Evolutionary conservation across 2,329 filamentous ascomycete genomes (phyloP).

Genomic region (Penicillium sp.): DNA sequence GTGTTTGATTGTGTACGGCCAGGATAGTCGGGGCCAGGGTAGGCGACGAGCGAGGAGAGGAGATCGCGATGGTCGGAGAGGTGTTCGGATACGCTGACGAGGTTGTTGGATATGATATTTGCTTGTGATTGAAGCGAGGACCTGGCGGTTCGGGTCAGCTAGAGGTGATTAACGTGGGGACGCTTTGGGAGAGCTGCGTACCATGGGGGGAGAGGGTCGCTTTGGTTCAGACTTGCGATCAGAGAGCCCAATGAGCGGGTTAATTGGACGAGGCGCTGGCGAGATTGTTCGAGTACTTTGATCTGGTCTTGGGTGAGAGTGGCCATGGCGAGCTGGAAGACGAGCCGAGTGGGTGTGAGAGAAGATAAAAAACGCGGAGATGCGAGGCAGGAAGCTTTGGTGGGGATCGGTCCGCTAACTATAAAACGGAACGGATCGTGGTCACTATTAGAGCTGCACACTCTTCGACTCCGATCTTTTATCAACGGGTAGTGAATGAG

Average conservation of each 20-base stretch:
- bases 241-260: conserved; percentile 66
- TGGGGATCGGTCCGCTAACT: no score
- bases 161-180: not conserved
- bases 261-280: conserved; percentile 66
- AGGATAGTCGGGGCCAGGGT: conserved; percentile 72
- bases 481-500: no score
- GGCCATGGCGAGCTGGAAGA: conserved; percentile 30
- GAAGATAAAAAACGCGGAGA: conserved; percentile 1
- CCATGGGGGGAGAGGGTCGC: conserved; percentile 66
- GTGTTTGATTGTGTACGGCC: conserved; percentile 62
- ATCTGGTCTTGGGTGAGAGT: conserved; percentile 43
- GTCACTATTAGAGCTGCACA: no score
- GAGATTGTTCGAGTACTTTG: conserved; percentile 67
- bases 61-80: conserved; percentile 64
- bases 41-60: conserved; percentile 67
- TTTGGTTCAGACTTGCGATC: conserved; percentile 58
- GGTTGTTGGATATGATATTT: conserved; percentile 67
- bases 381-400: not conserved
- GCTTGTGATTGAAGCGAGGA: conserved; percentile 70
- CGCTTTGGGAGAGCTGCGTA: conserved; percentile 39
- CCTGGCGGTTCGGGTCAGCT: conserved; percentile 42
- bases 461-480: no score
- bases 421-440: no score
- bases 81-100: conserved; percentile 64
- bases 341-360: conserved; percentile 2